A percentile compares a stretch with the other conserved stretches of the same genome.
These are phyloP conservation scores for Ophiostoma quercus DNA, from an alignment of 2,329 filamentous ascomycete genomes.

Conservation along the genomic window DNA sequence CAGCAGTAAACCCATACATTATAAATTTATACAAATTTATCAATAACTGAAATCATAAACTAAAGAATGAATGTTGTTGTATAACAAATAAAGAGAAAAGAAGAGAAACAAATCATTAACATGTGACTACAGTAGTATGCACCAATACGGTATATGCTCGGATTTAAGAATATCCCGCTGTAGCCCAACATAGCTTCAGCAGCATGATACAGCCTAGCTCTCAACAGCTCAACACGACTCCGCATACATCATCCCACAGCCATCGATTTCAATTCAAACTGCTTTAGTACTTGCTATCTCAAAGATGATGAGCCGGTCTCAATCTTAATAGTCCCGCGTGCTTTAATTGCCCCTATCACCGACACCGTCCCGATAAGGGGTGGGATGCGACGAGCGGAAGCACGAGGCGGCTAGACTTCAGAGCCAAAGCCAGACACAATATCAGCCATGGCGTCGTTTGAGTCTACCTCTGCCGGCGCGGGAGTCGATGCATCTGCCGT, in stretches of 20 bases:
- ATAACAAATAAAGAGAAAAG: not conserved
- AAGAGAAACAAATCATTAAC: not conserved
- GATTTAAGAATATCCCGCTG: not conserved
- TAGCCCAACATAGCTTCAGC: not conserved
- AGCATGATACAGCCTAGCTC: not conserved
- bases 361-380: not conserved
- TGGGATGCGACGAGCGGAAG: not conserved
- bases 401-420: not conserved
- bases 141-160: not conserved
- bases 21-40: too few species aligned
- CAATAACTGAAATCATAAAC: too few species aligned
- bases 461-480: not conserved
- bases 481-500: conserved; percentile 33
- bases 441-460: conserved; percentile 4
- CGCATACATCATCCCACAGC: not conserved
- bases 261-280: not conserved
- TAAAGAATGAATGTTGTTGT: too few species aligned
- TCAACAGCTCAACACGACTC: not conserved
- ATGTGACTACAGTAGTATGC: not conserved
- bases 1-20: too few species aligned
- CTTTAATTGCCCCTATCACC: not conserved
- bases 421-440: not conserved
- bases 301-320: conserved; percentile 5
- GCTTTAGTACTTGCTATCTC: not conserved
- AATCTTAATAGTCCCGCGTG: not conserved